Evolutionary conservation across 192 early-diverging fungal species (phyloP), one percentile per base, ranked within the genome.

Genomic region (Entomortierella lignicola): DNA sequence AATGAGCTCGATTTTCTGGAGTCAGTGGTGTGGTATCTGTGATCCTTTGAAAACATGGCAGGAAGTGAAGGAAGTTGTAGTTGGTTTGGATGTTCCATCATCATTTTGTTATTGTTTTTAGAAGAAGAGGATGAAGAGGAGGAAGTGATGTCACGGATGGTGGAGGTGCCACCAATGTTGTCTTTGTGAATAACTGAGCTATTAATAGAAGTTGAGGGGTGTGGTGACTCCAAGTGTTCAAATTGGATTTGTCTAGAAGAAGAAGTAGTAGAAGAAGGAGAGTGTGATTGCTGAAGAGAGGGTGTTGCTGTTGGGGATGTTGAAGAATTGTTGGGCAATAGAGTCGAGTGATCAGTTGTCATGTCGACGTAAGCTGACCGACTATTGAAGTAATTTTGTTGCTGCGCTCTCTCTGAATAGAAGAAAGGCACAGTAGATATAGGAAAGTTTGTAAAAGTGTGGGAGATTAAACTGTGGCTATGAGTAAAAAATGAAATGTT

Each of bases 131-230:
- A 37, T 7, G 34, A 37, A 10, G 34, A 42, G 13, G 47, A n/a
- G n/a, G 41, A 53, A 21, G 12, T 4, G 2, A 47, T 42, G 39
- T 42, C 13, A 13, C 13, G 6, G 13, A 42, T 42, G 39, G 6
- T 42, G 39, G 39, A 6, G 39, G 13, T 42, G 39, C 6, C 13
- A 10, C 39, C 17, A 26, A 8, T 55, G 21, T 29, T 55, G 54
- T 29, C 27, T 25, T 15, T 55, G 21, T 29, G 52, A 25, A 54
- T 37, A 18, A 37, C 3, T 26, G 5, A 2, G 63, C 37, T 64
- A 64, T 64, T 54, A 51, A 41, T 54, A 53, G 51, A 10, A 44
- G 59, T 29, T 53, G 52, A 54, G 26, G 31, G 34, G 34, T 37
- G 34, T 37, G 34, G n/a, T 37, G 34, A 7, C 34, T 37, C n/a